These are phyloP conservation scores for Mortierella hygrophila DNA, from an alignment of 192 early-diverging fungal genomes.

Conservation along the genomic window DNA sequence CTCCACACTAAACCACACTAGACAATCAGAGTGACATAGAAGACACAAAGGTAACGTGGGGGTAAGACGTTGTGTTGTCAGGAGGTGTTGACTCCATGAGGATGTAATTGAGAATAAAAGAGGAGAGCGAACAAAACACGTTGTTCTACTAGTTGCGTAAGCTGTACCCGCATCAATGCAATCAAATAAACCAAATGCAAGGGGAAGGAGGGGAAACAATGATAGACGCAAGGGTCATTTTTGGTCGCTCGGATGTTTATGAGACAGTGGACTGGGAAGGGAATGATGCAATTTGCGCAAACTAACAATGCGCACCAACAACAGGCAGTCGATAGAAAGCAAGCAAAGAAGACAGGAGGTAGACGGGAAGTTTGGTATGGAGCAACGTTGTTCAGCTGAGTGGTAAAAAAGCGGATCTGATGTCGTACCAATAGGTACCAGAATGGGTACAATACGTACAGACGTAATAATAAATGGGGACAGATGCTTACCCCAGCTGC, in stretches of 20 bases:
- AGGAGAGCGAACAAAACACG: neutral
- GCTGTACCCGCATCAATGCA: neutral
- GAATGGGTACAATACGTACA: neutral
- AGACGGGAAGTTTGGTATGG: neutral
- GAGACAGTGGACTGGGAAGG: neutral
- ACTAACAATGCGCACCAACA: neutral
- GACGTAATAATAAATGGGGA: neutral
- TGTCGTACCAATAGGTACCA: neutral
- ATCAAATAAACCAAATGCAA: neutral
- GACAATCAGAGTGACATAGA: neutral
- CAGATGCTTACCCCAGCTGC: neutral
- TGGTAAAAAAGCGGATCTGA: neutral
- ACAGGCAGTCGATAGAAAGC: neutral
- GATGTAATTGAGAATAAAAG: neutral
- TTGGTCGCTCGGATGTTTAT: neutral
- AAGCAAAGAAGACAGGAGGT: neutral
- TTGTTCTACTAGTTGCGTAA: neutral
- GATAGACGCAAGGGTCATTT: neutral
- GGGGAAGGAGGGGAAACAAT: neutral
- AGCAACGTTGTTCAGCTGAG: neutral
- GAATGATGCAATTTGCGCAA: constrained; percentile 4
- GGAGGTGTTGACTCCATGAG: neutral
- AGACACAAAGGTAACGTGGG: neutral
- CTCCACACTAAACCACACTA: too few species aligned
- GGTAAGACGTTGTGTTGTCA: neutral